A percentile compares a stretch with the other conserved stretches of the same genome.
These are phyloP conservation scores for Raffaelea arxii DNA, from an alignment of 2,329 filamentous ascomycete species.

Conservation along the genomic window DNA sequence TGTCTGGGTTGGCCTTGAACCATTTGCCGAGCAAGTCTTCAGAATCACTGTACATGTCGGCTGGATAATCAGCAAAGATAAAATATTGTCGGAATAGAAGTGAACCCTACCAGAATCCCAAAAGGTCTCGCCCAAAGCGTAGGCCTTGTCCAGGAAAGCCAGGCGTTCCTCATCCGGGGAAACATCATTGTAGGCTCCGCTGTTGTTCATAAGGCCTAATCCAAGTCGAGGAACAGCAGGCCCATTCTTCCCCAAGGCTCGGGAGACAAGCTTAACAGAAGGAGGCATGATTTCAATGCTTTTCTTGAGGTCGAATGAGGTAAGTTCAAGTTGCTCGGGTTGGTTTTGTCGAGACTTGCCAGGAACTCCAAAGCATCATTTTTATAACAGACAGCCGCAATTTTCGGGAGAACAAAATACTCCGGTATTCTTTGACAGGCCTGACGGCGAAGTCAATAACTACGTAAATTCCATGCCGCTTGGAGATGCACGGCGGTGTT, in stretches of 20 bases:
- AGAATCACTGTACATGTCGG: constrained; percentile 11
- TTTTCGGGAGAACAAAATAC: too few species aligned
- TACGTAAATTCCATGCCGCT: too few species aligned
- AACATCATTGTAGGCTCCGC: constrained; percentile 1
- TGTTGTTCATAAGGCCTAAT: constrained; percentile 7
- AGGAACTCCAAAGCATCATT: too few species aligned
- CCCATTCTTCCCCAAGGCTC: constrained; percentile 6
- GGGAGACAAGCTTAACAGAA: not conserved
- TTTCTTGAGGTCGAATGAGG: too few species aligned
- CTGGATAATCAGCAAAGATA: not conserved
- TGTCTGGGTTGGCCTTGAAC: constrained; percentile 31
- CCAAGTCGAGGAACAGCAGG: constrained; percentile 5
- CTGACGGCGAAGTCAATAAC: too few species aligned
- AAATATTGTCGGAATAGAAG: too few species aligned
- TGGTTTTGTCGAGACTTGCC: too few species aligned
- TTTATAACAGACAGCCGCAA: too few species aligned
- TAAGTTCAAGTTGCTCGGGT: too few species aligned
- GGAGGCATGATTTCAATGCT: not conserved
- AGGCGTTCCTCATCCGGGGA: constrained; percentile 8
- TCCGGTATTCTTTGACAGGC: too few species aligned
- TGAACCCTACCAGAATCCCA: constrained; percentile 4
- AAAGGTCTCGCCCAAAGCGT: constrained; percentile 5
- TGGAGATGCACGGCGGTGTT: too few species aligned
- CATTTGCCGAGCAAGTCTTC: constrained; percentile 34
- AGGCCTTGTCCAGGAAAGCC: constrained; percentile 6